phyloP scores from a whole-genome alignment of 768 basidiomycete species.

The Serendipita sp. region DNA sequence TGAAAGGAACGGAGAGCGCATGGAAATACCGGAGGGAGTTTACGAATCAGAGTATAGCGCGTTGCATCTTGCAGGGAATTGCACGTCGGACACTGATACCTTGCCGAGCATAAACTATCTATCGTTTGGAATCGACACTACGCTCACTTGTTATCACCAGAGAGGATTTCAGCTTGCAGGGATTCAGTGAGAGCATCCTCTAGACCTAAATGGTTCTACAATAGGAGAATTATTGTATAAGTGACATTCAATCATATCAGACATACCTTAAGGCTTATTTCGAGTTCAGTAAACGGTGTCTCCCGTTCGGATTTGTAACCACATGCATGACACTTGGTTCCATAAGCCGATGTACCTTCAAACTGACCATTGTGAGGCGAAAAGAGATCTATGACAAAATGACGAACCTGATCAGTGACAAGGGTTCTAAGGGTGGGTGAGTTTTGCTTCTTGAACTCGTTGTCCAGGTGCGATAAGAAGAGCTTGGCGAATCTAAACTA shows the following conservation, averaged over 20 bases:
- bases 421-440: slow-evolving; percentile 29
- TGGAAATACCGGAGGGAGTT: slow-evolving; percentile 47
- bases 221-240: slow-evolving; percentile 22
- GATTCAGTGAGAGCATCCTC: slow-evolving; percentile 54
- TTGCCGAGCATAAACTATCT: slow-evolving; percentile 18
- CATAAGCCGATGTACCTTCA: slow-evolving; percentile 70
- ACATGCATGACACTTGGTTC: slow-evolving; percentile 63
- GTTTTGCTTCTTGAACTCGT: slow-evolving; percentile 72
- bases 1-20: no score
- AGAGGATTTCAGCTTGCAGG: slow-evolving; percentile 53
- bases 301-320: slow-evolving; percentile 47
- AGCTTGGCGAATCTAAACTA: slow-evolving; percentile 72
- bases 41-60: slow-evolving; percentile 51
- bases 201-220: slow-evolving; percentile 41
- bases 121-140: neutral
- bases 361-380: slow-evolving; percentile 36
- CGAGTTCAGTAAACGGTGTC: slow-evolving; percentile 73
- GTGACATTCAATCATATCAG: neutral
- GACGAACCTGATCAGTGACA: neutral
- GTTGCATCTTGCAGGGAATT: slow-evolving; percentile 59
- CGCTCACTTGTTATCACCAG: slow-evolving; percentile 64
- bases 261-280: slow-evolving; percentile 65
- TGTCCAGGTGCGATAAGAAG: slow-evolving; percentile 78
- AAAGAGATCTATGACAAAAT: neutral
- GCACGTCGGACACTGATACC: slow-evolving; percentile 72